These are phyloP conservation scores for Citrullus mucosospermus DNA, from an alignment of 306 rosid species.

Conservation along the genomic window DNA sequence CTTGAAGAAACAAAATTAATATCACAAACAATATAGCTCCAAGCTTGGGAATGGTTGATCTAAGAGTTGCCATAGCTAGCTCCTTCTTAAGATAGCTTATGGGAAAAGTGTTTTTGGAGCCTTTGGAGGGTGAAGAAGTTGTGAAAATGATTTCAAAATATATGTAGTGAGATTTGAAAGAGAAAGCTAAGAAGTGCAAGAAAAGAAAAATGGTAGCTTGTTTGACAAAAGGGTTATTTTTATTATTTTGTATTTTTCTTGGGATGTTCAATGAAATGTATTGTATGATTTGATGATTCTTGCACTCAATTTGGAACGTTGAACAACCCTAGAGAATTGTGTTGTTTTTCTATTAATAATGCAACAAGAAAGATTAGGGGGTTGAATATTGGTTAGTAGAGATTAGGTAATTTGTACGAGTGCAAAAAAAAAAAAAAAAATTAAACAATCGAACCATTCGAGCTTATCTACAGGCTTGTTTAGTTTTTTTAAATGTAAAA, in stretches of 20 bases:
- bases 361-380: no score
- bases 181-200: neutral
- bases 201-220: neutral
- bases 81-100: neutral
- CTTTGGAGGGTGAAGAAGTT: neutral
- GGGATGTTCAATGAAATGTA: neutral
- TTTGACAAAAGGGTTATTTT: neutral
- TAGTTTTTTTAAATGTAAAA: no score
- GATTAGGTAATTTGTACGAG: no score
- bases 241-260: neutral
- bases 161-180: neutral
- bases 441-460: no score
- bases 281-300: neutral
- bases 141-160: neutral
- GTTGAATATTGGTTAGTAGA: no score
- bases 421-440: no score
- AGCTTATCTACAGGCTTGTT: no score
- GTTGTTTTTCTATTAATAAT: no score
- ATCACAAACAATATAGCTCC: slow-evolving; percentile 11
- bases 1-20: slow-evolving; percentile 9
- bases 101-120: neutral
- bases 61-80: slow-evolving; percentile 26
- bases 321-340: neutral
- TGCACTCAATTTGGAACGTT: neutral
- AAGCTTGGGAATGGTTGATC: neutral